Conservation (phyloP, 2,329 filamentous ascomycete genomes). For the Ophiobolus disseminans region DNA sequence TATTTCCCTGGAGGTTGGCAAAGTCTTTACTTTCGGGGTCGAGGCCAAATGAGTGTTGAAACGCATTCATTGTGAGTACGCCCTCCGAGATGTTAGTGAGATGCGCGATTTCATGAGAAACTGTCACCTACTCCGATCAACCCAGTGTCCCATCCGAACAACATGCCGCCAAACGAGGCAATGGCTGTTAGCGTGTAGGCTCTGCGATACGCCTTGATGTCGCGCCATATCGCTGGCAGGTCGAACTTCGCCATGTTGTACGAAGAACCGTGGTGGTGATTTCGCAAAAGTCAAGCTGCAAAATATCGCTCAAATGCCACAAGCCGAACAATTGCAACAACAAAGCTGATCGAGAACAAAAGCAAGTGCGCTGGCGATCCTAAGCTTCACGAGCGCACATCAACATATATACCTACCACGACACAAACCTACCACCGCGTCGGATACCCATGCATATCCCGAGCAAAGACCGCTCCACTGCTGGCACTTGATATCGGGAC, state of each 20-base stretch:
- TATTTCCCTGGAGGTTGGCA: constrained; percentile 53
- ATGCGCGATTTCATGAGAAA: not conserved
- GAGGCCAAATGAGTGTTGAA: constrained; percentile 52
- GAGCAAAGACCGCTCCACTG: constrained; percentile 3
- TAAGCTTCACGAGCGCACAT: not conserved
- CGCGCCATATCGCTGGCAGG: constrained; percentile 45
- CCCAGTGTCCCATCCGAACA: constrained; percentile 44
- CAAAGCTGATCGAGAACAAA: not conserved
- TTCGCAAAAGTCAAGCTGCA: too few relatives aligned
- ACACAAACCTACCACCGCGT: not conserved
- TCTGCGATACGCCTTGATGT: constrained; percentile 50
- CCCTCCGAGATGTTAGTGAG: constrained; percentile 24
- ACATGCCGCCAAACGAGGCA: constrained; percentile 53
- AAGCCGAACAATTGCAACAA: not conserved
- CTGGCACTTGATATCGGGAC: constrained; percentile 8
- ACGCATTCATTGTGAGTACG: constrained; percentile 53
- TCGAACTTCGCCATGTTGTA: constrained; percentile 45
- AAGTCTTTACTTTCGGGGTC: constrained; percentile 42
- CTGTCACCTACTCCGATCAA: constrained; percentile 35
- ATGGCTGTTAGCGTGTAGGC: constrained; percentile 52
- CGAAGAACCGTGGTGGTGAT: too few relatives aligned
- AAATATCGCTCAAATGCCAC: too few relatives aligned
- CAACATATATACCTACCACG: not conserved
- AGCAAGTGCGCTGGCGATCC: not conserved
- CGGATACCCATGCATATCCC: not conserved